Percentiles rank a stretch among this genome's conserved stretches.
phyloP scores from a whole-genome alignment of 1,139 yeast genomes.

The Scheffersomyces stambukii region DNA sequence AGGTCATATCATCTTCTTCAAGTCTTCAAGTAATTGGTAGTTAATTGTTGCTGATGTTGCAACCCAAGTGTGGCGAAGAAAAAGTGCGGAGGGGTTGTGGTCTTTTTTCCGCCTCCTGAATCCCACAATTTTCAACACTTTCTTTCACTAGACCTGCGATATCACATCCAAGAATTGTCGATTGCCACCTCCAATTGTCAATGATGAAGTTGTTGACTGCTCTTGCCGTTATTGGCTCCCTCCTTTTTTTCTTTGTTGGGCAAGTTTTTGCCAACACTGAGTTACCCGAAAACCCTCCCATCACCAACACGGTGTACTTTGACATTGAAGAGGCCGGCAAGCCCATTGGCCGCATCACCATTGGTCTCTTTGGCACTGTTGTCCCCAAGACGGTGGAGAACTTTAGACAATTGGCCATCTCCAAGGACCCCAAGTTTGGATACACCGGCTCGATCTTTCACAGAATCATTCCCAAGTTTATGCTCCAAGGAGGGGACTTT shows the following conservation, averaged over 20 bases:
- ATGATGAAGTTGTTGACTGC: slow-evolving; percentile 26
- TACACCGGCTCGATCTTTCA: slow-evolving; percentile 53
- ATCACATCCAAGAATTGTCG: too few species aligned
- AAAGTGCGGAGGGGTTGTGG: too few species aligned
- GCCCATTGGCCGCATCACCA: slow-evolving; percentile 59
- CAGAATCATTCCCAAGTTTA: slow-evolving; percentile 53
- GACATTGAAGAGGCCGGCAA: slow-evolving; percentile 82
- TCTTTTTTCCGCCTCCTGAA: too few species aligned
- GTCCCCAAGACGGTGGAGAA: slow-evolving; percentile 60
- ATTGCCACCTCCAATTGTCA: neutral
- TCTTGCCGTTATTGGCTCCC: slow-evolving; percentile 13
- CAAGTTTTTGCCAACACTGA: slow-evolving; percentile 16
- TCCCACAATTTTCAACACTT: slow-evolving; percentile 1
- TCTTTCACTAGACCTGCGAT: too few species aligned
- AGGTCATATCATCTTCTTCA: too few species aligned
- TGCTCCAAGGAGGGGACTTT: slow-evolving; percentile 64
- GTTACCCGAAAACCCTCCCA: slow-evolving; percentile 47
- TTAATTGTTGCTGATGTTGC: too few species aligned
- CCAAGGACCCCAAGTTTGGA: slow-evolving; percentile 53
- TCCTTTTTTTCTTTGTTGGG: slow-evolving; percentile 19
- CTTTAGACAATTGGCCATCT: slow-evolving; percentile 54
- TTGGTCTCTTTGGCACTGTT: slow-evolving; percentile 68
- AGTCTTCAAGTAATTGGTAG: too few species aligned
- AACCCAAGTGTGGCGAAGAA: too few species aligned
- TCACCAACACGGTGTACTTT: slow-evolving; percentile 78